Evolutionary conservation across 2,329 filamentous ascomycete genomes (phyloP).

Genomic region (Aspergillus caelatus): DNA sequence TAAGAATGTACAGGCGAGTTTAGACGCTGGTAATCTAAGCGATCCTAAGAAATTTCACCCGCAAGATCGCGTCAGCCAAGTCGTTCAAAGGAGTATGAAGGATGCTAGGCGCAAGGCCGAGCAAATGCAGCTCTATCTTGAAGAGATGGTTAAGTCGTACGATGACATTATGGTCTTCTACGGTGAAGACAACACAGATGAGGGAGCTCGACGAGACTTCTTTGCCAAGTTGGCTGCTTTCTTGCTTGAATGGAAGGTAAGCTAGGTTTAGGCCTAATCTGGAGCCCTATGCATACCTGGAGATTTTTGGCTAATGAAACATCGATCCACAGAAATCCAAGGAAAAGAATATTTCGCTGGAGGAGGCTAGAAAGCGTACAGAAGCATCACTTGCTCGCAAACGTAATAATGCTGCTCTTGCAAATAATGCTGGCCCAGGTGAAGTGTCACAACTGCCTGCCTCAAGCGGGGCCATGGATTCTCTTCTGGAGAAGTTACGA

Average conservation of each 20-base stretch:
- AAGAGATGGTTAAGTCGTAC: constrained; percentile 88
- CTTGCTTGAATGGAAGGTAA: constrained; percentile 84
- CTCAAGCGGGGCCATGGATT: constrained; percentile 92
- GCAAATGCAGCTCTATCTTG: constrained; percentile 89
- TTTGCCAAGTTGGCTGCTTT: constrained; percentile 92
- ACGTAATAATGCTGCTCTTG: constrained; percentile 63
- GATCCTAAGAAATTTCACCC: constrained; percentile 98
- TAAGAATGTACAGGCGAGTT: constrained; percentile 85
- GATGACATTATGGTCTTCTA: constrained; percentile 97
- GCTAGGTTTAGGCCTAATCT: constrained; percentile 26
- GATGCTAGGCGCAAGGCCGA: constrained; percentile 94
- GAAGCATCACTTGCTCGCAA: constrained; percentile 94
- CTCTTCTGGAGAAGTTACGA: constrained; percentile 88
- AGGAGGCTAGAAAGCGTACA: constrained; percentile 81
- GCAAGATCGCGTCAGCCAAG: constrained; percentile 88
- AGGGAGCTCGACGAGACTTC: constrained; percentile 92
- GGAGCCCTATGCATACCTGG: background rate
- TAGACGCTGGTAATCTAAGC: constrained; percentile 91
- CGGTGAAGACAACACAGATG: constrained; percentile 88
- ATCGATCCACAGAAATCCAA: constrained; percentile 67
- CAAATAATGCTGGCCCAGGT: constrained; percentile 56
- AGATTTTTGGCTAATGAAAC: constrained; percentile 5
- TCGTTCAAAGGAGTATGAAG: constrained; percentile 94
- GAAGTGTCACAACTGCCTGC: constrained; percentile 65
- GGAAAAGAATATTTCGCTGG: constrained; percentile 84